A percentile compares a stretch with the other conserved stretches of the same genome.
These are phyloP conservation scores for Heterotrichella gracilis DNA, from an alignment of 352 stramenopile species.

Conservation along the genomic window DNA sequence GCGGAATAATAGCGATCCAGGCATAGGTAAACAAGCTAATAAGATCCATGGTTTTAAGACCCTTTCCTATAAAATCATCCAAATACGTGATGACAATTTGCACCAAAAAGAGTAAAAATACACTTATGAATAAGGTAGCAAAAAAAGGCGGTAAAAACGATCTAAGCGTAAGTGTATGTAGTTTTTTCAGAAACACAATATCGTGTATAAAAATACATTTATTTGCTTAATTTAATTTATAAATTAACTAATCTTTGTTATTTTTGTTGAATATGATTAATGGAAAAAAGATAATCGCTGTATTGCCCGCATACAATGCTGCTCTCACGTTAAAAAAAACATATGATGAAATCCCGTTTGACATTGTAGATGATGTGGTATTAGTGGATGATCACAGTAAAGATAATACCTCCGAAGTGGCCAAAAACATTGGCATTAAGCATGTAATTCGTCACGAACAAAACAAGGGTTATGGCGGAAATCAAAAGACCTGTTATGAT, in stretches of 20 bases:
- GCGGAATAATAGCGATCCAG: background rate
- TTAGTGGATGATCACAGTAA: background rate
- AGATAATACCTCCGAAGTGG: background rate
- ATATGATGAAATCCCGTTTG: background rate
- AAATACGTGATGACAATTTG: background rate
- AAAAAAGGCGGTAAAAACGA: background rate
- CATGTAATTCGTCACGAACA: background rate
- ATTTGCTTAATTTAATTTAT: constrained; percentile 3
- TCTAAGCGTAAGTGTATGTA: background rate
- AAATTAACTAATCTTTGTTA: constrained; percentile 2
- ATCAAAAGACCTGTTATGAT: background rate
- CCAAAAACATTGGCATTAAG: constrained; percentile 2
- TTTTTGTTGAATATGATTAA: constrained; percentile 7
- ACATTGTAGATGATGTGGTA: background rate
- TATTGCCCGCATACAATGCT: background rate
- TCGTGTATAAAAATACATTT: background rate
- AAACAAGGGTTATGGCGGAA: background rate
- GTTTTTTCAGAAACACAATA: constrained; percentile 10
- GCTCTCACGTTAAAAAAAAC: background rate
- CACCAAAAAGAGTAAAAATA: background rate
- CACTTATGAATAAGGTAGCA: background rate
- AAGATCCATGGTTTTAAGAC: background rate
- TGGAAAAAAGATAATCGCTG: constrained; percentile 8
- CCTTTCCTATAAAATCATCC: background rate
- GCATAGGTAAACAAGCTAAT: background rate